Base-by-base conservation (phyloP, 805 yeast species). In the Tetrapisispora nanseiensis region DNA sequence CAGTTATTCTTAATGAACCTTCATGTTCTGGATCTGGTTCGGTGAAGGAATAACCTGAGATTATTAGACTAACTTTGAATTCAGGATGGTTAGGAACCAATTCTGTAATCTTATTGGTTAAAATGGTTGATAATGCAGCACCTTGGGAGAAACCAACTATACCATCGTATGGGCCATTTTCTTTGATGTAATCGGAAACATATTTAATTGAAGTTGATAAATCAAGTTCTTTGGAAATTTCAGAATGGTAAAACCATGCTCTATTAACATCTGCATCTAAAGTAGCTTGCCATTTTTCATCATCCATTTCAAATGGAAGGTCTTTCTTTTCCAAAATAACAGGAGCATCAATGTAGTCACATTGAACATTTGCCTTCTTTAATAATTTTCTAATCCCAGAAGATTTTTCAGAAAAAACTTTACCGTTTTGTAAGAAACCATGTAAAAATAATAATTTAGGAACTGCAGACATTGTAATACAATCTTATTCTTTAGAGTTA, bases 131-230 rank as follows among this genome's bases (percentile, higher is more conserved):
- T 28, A 90, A 65, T 1, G 92, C 95, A 6, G 97, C 95, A 47
- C 98, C 98, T 61, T 92, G 97, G 10, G 94, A 82, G 59, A 90
- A 90, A 1, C 97, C 97, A 34, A 92, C 64, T 18, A 90, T 65
- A 6, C 97, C 98, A 19, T 81, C 82, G 50, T 86, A 84, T 1
- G 97, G 97, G 1, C 86, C 86, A 35, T 84, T 76, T 40, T 71
- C 69, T 22, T 71, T 66, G 36, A 84, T 69, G 47, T 77, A 75
- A 21, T 68, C 62, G 20, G 67, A 67, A 33, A 70, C 75, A 37
- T 65, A 54, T 15, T 59, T 63, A n/a, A 82, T 60, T 9, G 80
- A 75, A 15, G 68, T 69, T 2, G 79, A 67, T 6, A 82, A 58
- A 26, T 69, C 71, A 32, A 74, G 63, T 21, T 80, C 74, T 31